Percentiles rank a stretch among this genome's conserved stretches.
Conservation (phyloP, 2,329 filamentous ascomycete species). For the Stylonectria norvegica region DNA sequence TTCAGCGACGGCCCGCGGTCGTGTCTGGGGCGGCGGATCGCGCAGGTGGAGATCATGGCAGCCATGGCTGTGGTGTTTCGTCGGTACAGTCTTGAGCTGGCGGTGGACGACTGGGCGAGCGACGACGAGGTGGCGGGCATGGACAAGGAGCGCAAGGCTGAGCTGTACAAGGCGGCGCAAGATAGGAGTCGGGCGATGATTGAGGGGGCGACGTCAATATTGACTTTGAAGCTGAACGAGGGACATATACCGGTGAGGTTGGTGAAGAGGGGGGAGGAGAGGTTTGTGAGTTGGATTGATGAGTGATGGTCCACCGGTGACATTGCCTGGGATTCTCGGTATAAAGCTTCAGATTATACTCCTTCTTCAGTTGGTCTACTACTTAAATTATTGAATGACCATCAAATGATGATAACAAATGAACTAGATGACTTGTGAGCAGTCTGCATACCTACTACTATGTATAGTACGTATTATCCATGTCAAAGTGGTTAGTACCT, state of each 20-base stretch:
- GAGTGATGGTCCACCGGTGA: constrained; percentile 4
- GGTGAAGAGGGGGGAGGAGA: constrained; percentile 66
- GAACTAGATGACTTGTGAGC: too few species aligned
- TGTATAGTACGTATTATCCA: too few species aligned
- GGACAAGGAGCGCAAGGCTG: constrained; percentile 42
- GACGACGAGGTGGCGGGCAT: constrained; percentile 54
- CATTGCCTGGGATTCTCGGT: too few species aligned
- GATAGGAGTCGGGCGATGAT: constrained; percentile 51
- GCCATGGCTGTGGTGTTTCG: constrained; percentile 54
- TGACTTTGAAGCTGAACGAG: constrained; percentile 70
- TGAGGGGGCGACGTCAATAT: constrained; percentile 54
- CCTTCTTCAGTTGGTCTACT: too few species aligned
- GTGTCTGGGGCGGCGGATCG: constrained; percentile 56
- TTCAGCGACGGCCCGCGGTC: constrained; percentile 57
- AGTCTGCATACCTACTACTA: too few species aligned
- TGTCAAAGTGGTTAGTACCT: too few species aligned
- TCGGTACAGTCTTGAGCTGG: constrained; percentile 66
- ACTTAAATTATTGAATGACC: too few species aligned
- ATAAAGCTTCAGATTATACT: too few species aligned
- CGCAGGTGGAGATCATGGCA: constrained; percentile 57
- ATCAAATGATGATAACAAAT: too few species aligned
- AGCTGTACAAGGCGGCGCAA: constrained; percentile 60
- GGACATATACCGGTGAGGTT: constrained; percentile 63
- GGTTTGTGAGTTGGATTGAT: constrained; percentile 51
- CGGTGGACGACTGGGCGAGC: constrained; percentile 56